Base-by-base conservation (phyloP, 75 land plant species). In the Cryptomeria japonica region DNA sequence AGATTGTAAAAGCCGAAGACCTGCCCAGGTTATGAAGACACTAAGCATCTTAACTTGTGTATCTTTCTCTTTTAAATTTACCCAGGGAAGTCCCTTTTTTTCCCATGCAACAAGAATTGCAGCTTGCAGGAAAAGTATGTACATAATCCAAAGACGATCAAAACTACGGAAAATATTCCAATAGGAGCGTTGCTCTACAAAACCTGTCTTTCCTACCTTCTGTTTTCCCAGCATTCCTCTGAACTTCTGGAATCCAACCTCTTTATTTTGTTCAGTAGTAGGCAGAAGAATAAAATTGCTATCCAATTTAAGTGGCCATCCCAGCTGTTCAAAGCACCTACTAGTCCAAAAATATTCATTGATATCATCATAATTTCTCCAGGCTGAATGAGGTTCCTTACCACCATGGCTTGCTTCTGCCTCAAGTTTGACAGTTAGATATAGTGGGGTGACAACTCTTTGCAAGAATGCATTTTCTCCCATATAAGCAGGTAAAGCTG, bases 341-440 rank as follows among this genome's bases (percentile, higher is more conserved):
- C 87, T 83, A 46, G 87, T 90, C 98, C 97, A 97, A 89, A 97
- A 97, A 82, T 91, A 97, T 90, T 97, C 99, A 87, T 97, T 97
- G 37, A 97, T 90, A 87, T 97, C 99, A 86, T 97, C 99, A 83
- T 97, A 97, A 75, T 97, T 97, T 85, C 99, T 91, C 99, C 99
- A 97, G 32, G 94, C 93, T 25, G 97, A 93, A 89, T 97, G 99
- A 14, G 96, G 95, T 14, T 88, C 89, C 31, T 91, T 93, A 5
- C 98, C 96, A 58, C 92, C 87, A 37, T 84, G 85, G 88, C 93
- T 92, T 55, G 90, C 83, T 58, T 91, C 89, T 22, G 94, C 94
- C 90, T 95, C 98, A 1, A 87, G 91, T 64, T 86, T 90, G 36
- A 97, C 92, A 61, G 91, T 90, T 10, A 92, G 79, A 87, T 94